These are phyloP conservation scores for Chaetomidium leptoderma DNA, from an alignment of 495 filamentous ascomycete genomes.

Conservation along the genomic window DNA sequence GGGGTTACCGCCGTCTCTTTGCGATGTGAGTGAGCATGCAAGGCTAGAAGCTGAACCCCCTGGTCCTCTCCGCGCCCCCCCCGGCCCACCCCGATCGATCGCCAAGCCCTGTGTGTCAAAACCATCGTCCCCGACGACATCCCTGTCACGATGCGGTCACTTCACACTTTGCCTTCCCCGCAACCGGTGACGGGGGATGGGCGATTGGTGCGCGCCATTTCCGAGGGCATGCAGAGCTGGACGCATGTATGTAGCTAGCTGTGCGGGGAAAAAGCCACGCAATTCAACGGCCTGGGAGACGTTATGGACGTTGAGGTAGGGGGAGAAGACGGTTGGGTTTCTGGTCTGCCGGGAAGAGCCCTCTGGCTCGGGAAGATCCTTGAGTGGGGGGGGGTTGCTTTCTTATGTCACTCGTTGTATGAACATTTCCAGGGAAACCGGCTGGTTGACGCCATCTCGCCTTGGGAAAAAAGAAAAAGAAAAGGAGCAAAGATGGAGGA, in stretches of 20 bases:
- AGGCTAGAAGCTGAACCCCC: neutral
- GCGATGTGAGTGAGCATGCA: neutral
- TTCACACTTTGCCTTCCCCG: neutral
- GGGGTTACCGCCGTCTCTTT: too few relatives aligned
- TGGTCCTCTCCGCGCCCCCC: neutral
- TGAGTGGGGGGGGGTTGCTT: too few relatives aligned
- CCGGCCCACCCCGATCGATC: neutral
- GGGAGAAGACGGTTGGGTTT: too few relatives aligned
- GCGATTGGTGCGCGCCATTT: neutral
- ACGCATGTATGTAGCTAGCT: slow-evolving; percentile 2
- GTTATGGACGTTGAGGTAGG: neutral
- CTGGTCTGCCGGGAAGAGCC: too few relatives aligned
- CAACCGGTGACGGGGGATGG: neutral
- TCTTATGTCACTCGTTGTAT: too few relatives aligned
- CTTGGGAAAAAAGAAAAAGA: neutral
- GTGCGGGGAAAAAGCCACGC: neutral
- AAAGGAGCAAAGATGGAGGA: neutral
- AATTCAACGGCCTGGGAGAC: neutral
- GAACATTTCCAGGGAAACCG: neutral
- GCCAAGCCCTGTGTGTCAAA: neutral
- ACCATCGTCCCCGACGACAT: neutral
- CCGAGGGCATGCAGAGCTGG: neutral
- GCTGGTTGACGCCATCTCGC: neutral
- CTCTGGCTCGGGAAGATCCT: too few relatives aligned
- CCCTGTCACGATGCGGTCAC: neutral